phyloP scores from a whole-genome alignment of 75 land plant genomes.

The Picea sitchensis region DNA sequence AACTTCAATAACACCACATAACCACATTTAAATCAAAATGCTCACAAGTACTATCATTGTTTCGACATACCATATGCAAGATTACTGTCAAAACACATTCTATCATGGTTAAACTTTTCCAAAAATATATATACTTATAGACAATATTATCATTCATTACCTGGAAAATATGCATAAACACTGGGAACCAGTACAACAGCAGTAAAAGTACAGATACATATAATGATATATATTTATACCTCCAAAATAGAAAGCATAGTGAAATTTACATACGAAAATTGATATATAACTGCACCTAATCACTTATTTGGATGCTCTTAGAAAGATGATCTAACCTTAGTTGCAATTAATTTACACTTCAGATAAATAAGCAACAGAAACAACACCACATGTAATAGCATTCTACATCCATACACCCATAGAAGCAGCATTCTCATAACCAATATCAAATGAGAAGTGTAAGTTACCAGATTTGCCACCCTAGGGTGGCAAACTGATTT shows the following conservation, averaged over 20 bases:
- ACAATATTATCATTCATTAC: background rate
- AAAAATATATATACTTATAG: background rate
- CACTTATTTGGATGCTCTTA: background rate
- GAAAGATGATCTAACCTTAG: background rate
- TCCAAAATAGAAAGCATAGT: background rate
- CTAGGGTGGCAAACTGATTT: too few relatives aligned
- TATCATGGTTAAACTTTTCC: background rate
- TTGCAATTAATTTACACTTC: background rate
- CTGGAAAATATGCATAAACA: background rate
- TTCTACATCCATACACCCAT: background rate
- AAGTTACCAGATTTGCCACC: background rate
- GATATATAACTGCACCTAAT: background rate
- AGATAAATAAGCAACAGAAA: background rate
- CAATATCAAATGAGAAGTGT: background rate
- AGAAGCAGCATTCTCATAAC: background rate
- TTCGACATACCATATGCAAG: background rate
- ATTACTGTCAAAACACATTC: background rate
- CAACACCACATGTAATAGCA: background rate
- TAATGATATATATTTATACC: background rate
- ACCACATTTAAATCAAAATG: background rate
- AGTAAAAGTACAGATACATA: background rate
- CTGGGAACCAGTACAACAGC: background rate
- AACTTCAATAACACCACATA: background rate
- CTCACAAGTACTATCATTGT: background rate
- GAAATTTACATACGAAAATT: background rate